Base-by-base conservation (phyloP, 345 rosid genomes). In the Populus deltoides region DNA sequence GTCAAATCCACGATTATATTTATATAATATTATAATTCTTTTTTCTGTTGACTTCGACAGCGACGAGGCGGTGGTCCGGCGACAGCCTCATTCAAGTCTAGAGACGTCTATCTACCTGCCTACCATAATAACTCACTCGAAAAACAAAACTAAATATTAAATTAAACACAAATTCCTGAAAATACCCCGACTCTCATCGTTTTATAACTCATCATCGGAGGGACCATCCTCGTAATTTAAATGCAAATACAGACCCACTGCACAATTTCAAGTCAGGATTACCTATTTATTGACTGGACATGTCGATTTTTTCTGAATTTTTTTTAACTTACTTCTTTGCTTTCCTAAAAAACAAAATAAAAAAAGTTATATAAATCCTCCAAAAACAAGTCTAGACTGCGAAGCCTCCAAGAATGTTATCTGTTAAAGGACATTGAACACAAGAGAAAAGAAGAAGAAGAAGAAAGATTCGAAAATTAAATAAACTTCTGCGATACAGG, bases 401-500 rank as follows among this genome's bases (percentile, higher is more conserved):
- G 49, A 77, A 78, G 76, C 71, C 35, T 29, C 71, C 49, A 65
- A 47, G 65, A 78, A 65, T 59, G 27, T 33, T 41, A 20, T 53
- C 7, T 53, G 24, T 57, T 3, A 22, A 55, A 55, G 10, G 20
- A 22, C 25, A 22, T 57, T 57, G 24, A 57, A 57, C 62, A 57
- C 27, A 3, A 57, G 11, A 22, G 62, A 55, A 22, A 55, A 55
- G 8, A 22, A 22, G 62, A 55, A 10, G 22, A n/a, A 36, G 22
- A 39, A 62, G 35, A 18, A 36, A 31, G 0, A 6, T 24, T 12
- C 6, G 16, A 31, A 31, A 31, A 29, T 53, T 29, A 27, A 71
- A 51, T 55, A 27, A 55, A 51, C 15, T 24, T 17, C 27, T 2
- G 66, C 41, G 33, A 49, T 18, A 20, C 29, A 15, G 41, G 22